phyloP scores from a whole-genome alignment of 192 early-diverging fungal species.

The Umbelopsis ramanniana region DNA sequence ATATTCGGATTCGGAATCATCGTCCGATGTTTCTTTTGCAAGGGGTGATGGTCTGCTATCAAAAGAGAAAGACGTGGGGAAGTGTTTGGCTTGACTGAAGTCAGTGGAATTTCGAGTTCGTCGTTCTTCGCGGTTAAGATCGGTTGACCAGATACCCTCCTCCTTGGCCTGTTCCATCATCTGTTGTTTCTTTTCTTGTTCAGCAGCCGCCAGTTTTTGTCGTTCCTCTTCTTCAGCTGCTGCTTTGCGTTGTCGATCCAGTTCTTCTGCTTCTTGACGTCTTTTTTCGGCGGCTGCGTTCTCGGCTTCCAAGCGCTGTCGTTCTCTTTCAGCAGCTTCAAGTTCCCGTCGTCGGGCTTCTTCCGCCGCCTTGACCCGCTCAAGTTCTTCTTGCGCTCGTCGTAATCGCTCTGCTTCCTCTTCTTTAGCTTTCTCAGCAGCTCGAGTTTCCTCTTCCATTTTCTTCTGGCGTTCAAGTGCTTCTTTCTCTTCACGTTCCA shows the following conservation, averaged over 20 bases:
- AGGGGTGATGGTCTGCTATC: too few species aligned
- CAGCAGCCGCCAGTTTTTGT: too few species aligned
- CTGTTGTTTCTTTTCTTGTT: too few species aligned
- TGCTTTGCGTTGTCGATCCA: conserved; percentile 6
- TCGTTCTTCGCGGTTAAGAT: not conserved
- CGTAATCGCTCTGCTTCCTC: conserved; percentile 22
- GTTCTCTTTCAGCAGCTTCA: conserved; percentile 12
- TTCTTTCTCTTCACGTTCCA: conserved; percentile 27
- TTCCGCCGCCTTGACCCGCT: conserved; percentile 11
- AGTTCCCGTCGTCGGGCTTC: not conserved
- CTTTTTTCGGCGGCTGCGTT: not conserved
- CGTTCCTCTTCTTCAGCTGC: not conserved
- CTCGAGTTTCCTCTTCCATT: conserved; percentile 22
- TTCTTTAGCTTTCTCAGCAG: conserved; percentile 11
- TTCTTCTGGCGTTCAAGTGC: conserved; percentile 21
- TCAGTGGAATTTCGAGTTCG: conserved; percentile 11
- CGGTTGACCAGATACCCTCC: not conserved
- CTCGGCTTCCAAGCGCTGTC: not conserved
- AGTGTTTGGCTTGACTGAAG: not conserved
- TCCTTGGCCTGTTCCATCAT: not conserved
- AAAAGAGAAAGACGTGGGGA: conserved; percentile 11
- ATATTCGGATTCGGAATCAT: not conserved
- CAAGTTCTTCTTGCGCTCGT: conserved; percentile 21
- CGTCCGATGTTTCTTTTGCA: too few species aligned
- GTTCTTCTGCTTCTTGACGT: conserved; percentile 10